Evolutionary conservation across 805 yeast species (phyloP).

Genomic region (Candida chilensis): DNA sequence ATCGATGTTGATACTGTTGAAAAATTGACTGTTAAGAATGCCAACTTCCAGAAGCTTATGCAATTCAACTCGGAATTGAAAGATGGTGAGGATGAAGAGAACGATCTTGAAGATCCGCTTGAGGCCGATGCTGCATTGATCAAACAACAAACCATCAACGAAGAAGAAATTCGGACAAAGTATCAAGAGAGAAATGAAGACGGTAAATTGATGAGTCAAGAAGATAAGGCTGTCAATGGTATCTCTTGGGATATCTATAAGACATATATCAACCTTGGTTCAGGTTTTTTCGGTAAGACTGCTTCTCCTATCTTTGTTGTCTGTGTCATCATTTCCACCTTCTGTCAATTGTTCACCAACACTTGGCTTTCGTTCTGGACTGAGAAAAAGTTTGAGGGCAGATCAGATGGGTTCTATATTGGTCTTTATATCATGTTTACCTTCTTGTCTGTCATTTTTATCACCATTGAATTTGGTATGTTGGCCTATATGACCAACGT

Average conservation of each 20-base stretch:
- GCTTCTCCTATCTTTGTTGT: conserved; percentile 20
- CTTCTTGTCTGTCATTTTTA: conserved; percentile 24
- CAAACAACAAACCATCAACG: no score
- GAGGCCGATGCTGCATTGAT: no score
- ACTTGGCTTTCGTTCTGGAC: conserved; percentile 87
- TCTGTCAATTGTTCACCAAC: conserved; percentile 50
- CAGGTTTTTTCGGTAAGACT: conserved; percentile 30
- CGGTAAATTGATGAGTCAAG: conserved; percentile 35
- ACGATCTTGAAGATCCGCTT: no score
- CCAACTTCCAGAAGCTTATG: conserved; percentile 27
- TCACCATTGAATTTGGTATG: conserved; percentile 30
- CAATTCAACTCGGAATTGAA: conserved; percentile 17
- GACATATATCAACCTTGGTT: conserved; percentile 43
- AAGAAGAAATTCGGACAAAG: no score
- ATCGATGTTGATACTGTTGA: conserved; percentile 53
- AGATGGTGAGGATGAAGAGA: no score
- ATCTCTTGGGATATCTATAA: conserved; percentile 39
- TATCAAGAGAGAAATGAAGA: conserved; percentile 7
- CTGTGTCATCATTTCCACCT: conserved; percentile 36
- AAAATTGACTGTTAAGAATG: conserved; percentile 33
- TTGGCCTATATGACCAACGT: conserved; percentile 40
- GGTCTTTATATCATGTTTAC: conserved; percentile 65
- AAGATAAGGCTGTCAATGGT: conserved; percentile 51
- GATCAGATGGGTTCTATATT: conserved; percentile 51
- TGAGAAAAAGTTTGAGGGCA: conserved; percentile 35